Base-by-base conservation (phyloP, 129 eudicot species). In the Glebionis coronaria region DNA sequence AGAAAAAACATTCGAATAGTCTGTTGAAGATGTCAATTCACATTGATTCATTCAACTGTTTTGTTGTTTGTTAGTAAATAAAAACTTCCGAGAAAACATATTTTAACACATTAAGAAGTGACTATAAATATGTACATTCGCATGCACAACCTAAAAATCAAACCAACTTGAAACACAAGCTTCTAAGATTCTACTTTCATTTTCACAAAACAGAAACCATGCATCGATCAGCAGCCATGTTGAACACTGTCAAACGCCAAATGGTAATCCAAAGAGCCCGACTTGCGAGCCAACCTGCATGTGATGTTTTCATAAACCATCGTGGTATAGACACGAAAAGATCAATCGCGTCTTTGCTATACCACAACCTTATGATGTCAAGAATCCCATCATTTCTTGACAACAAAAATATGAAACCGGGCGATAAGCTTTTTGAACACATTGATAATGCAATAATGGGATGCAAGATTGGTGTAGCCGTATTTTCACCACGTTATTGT, bases 381-480 rank as follows among this genome's bases (percentile, higher is more conserved):
- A 76, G 86, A 58, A 50, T 85, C 38, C 73, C 76, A 2, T 73
- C 93, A 1, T 89, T 89, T 72, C 78, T 89, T 74, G 96, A 89
- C 84, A 85, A 82, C 86, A 89, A 89, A 77, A 83, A 69, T 65
- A 85, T 89, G 96, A 82, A 82, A 44, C 96, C 96, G 0, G 96
- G 95, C 0, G 97, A 90, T 65, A 84, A 84, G 72, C 76, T 90
- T 64, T 90, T 84, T 68, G 91, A 78, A 5, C 73, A 87, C 44
- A 90, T 90, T 15, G 87, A 84, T 56, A 54, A 29, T 11, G 95
- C 87, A 1, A 76, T 90, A 18, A 29, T 61, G 50, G 84, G 84
- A 18, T 80, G 85, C 78, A 82, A 80, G 68, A 63, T 90, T 21
- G 91, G 88, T 2, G 87, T 90, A 0, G 86, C 90, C 0, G 85